Conservation (phyloP, 108 stramenopile species). For the Cyclotella kingstonii region DNA sequence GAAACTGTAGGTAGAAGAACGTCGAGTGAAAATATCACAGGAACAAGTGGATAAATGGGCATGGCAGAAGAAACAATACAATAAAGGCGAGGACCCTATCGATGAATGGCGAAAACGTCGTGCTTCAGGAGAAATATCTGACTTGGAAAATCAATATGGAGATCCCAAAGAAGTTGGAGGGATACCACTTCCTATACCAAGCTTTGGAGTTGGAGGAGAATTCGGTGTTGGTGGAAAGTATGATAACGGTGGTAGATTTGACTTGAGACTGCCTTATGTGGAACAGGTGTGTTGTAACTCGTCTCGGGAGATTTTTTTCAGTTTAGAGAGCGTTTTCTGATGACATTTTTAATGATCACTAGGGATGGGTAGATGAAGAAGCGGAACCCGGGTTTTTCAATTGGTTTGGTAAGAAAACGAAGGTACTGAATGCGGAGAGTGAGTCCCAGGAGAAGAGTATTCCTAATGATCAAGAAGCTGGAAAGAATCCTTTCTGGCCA, state of each 20-base stretch:
- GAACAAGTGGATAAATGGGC: constrained; percentile 83
- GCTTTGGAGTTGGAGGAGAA: constrained; percentile 90
- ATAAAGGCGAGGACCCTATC: constrained; percentile 82
- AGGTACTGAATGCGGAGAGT: constrained; percentile 29
- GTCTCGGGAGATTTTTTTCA: neutral
- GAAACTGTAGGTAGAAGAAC: constrained; percentile 48
- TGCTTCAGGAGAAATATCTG: constrained; percentile 67
- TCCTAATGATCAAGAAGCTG: constrained; percentile 7
- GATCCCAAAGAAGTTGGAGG: constrained; percentile 84
- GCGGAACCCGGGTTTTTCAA: constrained; percentile 47
- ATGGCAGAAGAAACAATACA: constrained; percentile 82
- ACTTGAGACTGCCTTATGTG: constrained; percentile 91
- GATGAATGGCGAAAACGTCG: constrained; percentile 87
- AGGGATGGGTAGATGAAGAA: constrained; percentile 88
- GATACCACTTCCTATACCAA: constrained; percentile 79
- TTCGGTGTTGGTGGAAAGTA: constrained; percentile 91
- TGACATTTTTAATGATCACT: neutral
- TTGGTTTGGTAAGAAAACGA: constrained; percentile 69
- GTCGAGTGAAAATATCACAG: constrained; percentile 60
- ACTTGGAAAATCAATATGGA: constrained; percentile 84
- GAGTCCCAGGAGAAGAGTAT: neutral
- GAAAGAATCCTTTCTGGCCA: constrained; percentile 30
- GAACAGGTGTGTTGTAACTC: constrained; percentile 53
- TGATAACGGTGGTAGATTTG: constrained; percentile 96
- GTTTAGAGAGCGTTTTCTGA: too few relatives aligned